A percentile compares a stretch with the other conserved stretches of the same genome.
phyloP scores from a whole-genome alignment of 495 filamentous ascomycete genomes.

The Clavariopsis aquatica region DNA sequence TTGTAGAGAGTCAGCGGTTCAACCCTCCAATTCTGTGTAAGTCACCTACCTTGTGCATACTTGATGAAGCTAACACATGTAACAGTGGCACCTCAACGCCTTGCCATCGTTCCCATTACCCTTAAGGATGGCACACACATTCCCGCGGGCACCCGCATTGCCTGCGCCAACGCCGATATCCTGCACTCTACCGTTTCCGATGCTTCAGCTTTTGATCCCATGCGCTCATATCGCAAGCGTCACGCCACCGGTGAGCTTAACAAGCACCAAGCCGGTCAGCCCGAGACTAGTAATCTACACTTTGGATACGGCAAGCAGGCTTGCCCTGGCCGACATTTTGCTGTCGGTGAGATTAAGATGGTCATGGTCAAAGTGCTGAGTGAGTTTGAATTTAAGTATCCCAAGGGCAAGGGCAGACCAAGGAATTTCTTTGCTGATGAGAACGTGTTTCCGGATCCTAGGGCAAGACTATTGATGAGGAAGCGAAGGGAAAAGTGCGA shows the following conservation, averaged over 20 bases:
- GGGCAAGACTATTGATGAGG: slow-evolving; percentile 25
- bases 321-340: slow-evolving; percentile 59
- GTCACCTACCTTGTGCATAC: slow-evolving; percentile 19
- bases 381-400: slow-evolving; percentile 30
- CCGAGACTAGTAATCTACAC: slow-evolving; percentile 47
- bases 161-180: slow-evolving; percentile 29
- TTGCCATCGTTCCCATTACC: slow-evolving; percentile 27
- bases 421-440: slow-evolving; percentile 28
- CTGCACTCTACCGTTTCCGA: slow-evolving; percentile 9
- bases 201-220: slow-evolving; percentile 14
- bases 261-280: slow-evolving; percentile 7
- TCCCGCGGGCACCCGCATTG: slow-evolving; percentile 34
- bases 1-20: slow-evolving; percentile 55
- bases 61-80: not conserved
- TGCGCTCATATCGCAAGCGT: slow-evolving; percentile 32
- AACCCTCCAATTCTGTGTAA: slow-evolving; percentile 47
- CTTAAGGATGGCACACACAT: slow-evolving; percentile 39
- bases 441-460: slow-evolving; percentile 27
- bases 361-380: slow-evolving; percentile 34
- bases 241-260: slow-evolving; percentile 18
- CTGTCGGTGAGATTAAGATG: slow-evolving; percentile 54
- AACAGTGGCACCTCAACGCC: slow-evolving; percentile 34
- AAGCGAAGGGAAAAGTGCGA: slow-evolving; percentile 14
- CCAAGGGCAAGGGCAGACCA: slow-evolving; percentile 20
- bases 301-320: slow-evolving; percentile 58